A percentile compares a stretch with the other conserved stretches of the same genome.
phyloP scores from a whole-genome alignment of 2,329 filamentous ascomycete species.

The Periglandula ipomoeae region DNA sequence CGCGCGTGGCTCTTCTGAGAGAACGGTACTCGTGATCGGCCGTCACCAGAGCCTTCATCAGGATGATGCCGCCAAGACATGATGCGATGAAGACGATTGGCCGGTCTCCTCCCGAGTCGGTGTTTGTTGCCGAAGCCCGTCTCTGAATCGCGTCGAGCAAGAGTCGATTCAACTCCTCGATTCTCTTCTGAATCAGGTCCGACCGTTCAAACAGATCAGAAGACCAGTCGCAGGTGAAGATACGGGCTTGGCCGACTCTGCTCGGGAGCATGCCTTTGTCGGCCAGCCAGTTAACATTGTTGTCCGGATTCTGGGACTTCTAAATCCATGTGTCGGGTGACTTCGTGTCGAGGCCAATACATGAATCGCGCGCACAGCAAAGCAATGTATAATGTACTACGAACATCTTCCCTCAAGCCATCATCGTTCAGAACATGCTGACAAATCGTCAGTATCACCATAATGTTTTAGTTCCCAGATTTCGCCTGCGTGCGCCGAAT shows the following conservation, averaged over 20 bases:
- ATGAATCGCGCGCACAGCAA: conserved; percentile 17
- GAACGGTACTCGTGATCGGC: conserved; percentile 11
- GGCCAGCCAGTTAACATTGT: conserved; percentile 18
- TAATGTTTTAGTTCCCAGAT: conserved; percentile 14
- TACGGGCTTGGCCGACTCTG: conserved; percentile 12
- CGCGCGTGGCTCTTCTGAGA: conserved; percentile 13
- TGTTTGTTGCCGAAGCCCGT: not conserved
- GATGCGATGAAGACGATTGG: conserved; percentile 24
- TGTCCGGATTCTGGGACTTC: conserved; percentile 1
- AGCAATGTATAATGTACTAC: conserved; percentile 19
- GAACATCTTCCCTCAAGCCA: not conserved
- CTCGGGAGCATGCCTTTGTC: conserved; percentile 16
- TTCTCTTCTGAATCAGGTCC: conserved; percentile 11
- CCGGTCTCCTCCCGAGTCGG: conserved; percentile 5
- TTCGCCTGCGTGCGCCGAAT: conserved; percentile 15
- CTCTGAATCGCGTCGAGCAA: conserved; percentile 17
- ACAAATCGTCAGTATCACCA: conserved; percentile 13
- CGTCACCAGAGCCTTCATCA: conserved; percentile 18
- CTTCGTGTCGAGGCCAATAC: conserved; percentile 18
- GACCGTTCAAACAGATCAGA: conserved; percentile 13
- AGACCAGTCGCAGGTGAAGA: conserved; percentile 22
- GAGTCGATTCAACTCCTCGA: conserved; percentile 14
- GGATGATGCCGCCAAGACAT: conserved; percentile 23
- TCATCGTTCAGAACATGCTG: no score
- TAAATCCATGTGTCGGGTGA: conserved; percentile 20